Conservation (phyloP, 108 stramenopile genomes). For the Epithemia pelagica region DNA sequence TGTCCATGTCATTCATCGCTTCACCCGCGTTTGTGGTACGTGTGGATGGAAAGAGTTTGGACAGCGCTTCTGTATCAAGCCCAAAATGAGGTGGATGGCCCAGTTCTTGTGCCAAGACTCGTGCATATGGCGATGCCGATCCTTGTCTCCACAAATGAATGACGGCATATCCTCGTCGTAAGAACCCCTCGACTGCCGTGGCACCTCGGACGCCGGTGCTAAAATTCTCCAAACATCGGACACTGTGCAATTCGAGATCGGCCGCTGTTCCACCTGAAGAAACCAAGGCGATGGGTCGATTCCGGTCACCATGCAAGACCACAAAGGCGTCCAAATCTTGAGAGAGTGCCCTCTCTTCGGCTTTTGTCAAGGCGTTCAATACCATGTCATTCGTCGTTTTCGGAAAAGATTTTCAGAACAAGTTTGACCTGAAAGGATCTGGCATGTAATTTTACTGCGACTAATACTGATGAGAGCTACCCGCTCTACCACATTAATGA, state of each 20-base stretch:
- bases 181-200: slow-evolving; percentile 81
- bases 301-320: slow-evolving; percentile 22
- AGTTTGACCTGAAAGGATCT: too few relatives aligned
- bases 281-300: slow-evolving; percentile 79
- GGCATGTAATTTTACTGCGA: too few relatives aligned
- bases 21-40: neutral
- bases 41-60: slow-evolving; percentile 48
- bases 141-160: slow-evolving; percentile 79
- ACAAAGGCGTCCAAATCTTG: slow-evolving; percentile 10
- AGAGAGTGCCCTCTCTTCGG: neutral
- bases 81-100: slow-evolving; percentile 37
- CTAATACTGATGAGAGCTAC: too few relatives aligned
- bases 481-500: too few relatives aligned
- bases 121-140: slow-evolving; percentile 71
- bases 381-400: too few relatives aligned
- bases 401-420: too few relatives aligned
- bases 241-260: slow-evolving; percentile 79
- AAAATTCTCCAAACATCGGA: slow-evolving; percentile 95
- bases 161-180: slow-evolving; percentile 84
- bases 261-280: slow-evolving; percentile 85
- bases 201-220: slow-evolving; percentile 91
- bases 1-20: neutral
- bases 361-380: too few relatives aligned
- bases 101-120: slow-evolving; percentile 48
- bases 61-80: slow-evolving; percentile 39